phyloP scores from a whole-genome alignment of 2,329 filamentous ascomycete species.

The Balansia obtecta region DNA sequence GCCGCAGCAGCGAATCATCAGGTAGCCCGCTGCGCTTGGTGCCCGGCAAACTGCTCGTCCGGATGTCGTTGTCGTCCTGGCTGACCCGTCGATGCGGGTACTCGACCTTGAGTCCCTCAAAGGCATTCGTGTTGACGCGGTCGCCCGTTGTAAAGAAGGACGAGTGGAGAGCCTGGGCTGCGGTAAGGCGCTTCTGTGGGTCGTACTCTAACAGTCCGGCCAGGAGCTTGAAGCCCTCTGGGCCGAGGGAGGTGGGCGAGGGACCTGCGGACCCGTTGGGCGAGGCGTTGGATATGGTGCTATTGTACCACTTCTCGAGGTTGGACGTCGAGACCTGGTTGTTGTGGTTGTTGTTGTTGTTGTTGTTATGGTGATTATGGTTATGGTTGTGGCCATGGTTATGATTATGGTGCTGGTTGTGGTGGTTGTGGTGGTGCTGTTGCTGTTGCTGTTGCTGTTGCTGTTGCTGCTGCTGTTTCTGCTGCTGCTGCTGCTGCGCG shows the following conservation, averaged over 20 bases:
- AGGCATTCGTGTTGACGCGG: constrained; percentile 69
- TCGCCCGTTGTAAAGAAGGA: constrained; percentile 74
- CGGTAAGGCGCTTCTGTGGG: constrained; percentile 75
- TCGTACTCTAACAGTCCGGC: constrained; percentile 84
- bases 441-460: constrained; percentile 17
- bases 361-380: constrained; percentile 17
- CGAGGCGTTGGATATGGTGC: constrained; percentile 48
- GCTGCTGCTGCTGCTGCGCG: constrained; percentile 12
- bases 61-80: constrained; percentile 90
- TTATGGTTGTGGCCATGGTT: constrained; percentile 18
- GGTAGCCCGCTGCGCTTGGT: constrained; percentile 80
- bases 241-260: constrained; percentile 48
- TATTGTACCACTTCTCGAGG: constrained; percentile 73
- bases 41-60: constrained; percentile 77
- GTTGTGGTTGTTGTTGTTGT: constrained; percentile 18
- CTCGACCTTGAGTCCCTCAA: constrained; percentile 76
- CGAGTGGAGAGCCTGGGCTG: constrained; percentile 78
- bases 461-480: constrained; percentile 24
- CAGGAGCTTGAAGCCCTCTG: constrained; percentile 73
- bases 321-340: constrained; percentile 26
- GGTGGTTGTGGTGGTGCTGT: constrained; percentile 18
- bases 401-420: constrained; percentile 12
- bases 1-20: constrained; percentile 61
- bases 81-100: constrained; percentile 87
- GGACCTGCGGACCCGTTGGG: constrained; percentile 15